A percentile compares a stretch with the other conserved stretches of the same genome.
phyloP scores from a whole-genome alignment of 2,329 filamentous ascomycete genomes.

The Daldinia sp. region DNA sequence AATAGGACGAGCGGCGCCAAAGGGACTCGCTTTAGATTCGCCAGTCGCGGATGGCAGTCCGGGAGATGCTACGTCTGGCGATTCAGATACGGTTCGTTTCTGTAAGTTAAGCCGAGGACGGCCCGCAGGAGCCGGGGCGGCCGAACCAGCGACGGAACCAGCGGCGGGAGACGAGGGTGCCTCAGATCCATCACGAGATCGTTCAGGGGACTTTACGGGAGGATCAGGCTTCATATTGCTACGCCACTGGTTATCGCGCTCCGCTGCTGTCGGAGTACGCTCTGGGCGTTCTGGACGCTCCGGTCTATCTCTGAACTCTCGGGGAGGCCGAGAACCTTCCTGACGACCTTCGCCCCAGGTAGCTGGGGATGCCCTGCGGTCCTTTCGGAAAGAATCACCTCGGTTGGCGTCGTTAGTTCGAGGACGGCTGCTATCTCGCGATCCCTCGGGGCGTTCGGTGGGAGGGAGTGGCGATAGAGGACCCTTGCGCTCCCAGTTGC shows the following conservation, averaged over 20 bases:
- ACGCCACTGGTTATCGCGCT: conserved; percentile 94
- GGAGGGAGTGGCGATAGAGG: conserved; percentile 78
- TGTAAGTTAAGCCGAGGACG: conserved; percentile 87
- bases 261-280: conserved; percentile 79
- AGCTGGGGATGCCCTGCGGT: conserved; percentile 74
- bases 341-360: conserved; percentile 79
- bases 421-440: conserved; percentile 64
- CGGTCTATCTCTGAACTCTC: conserved; percentile 76
- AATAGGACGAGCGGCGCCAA: conserved; percentile 92
- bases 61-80: conserved; percentile 59
- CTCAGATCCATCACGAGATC: conserved; percentile 76
- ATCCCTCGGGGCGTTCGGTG: conserved; percentile 57
- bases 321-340: conserved; percentile 81
- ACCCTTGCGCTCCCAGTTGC: conserved; percentile 94
- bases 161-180: conserved; percentile 76
- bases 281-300: conserved; percentile 67
- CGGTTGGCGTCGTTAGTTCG: conserved; percentile 66
- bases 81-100: conserved; percentile 90
- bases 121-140: conserved; percentile 62
- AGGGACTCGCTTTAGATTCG: conserved; percentile 88
- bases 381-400: conserved; percentile 65
- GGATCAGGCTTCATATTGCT: conserved; percentile 87
- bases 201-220: conserved; percentile 66
- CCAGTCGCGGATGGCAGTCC: conserved; percentile 57
- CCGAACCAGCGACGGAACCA: conserved; percentile 10